A percentile compares a stretch with the other conserved stretches of the same genome.
These are phyloP conservation scores for Amaranthus tricolor DNA, from an alignment of 179 eudicot genomes.

Conservation along the genomic window DNA sequence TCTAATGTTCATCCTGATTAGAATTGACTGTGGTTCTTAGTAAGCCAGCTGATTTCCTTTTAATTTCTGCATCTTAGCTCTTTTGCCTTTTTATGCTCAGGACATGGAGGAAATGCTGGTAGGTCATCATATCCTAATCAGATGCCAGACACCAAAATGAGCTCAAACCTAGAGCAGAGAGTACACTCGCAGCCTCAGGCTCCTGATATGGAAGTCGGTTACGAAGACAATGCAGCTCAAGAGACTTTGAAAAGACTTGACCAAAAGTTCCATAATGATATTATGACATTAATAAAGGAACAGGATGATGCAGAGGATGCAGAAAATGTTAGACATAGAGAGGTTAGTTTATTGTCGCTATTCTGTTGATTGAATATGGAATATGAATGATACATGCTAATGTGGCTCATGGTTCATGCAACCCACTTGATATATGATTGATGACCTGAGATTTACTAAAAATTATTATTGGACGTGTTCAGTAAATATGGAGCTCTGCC, in stretches of 20 bases:
- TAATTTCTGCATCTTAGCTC: slow-evolving; percentile 5
- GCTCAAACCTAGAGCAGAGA: slow-evolving; percentile 52
- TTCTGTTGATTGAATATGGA: neutral
- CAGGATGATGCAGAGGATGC: slow-evolving; percentile 81
- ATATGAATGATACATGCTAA: neutral
- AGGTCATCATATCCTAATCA: slow-evolving; percentile 65
- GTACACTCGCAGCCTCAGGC: slow-evolving; percentile 43
- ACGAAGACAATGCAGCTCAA: slow-evolving; percentile 46
- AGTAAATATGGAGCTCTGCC: slow-evolving; percentile 1
- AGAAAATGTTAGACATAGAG: slow-evolving; percentile 77
- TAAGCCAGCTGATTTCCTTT: neutral
- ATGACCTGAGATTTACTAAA: neutral
- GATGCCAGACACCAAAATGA: slow-evolving; percentile 48
- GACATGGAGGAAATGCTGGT: slow-evolving; percentile 55
- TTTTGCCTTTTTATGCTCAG: slow-evolving; percentile 27
- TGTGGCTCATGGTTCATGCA: neutral
- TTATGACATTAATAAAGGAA: slow-evolving; percentile 71
- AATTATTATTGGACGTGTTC: neutral
- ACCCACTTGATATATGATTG: neutral
- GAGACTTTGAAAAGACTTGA: slow-evolving; percentile 74
- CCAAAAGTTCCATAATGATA: slow-evolving; percentile 63
- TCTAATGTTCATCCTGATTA: neutral
- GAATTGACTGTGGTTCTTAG: neutral
- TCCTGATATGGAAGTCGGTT: slow-evolving; percentile 68
- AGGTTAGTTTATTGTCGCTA: slow-evolving; percentile 50